These are phyloP conservation scores for Mortierella sp. DNA, from an alignment of 371 early-diverging fungal species.

Conservation along the genomic window DNA sequence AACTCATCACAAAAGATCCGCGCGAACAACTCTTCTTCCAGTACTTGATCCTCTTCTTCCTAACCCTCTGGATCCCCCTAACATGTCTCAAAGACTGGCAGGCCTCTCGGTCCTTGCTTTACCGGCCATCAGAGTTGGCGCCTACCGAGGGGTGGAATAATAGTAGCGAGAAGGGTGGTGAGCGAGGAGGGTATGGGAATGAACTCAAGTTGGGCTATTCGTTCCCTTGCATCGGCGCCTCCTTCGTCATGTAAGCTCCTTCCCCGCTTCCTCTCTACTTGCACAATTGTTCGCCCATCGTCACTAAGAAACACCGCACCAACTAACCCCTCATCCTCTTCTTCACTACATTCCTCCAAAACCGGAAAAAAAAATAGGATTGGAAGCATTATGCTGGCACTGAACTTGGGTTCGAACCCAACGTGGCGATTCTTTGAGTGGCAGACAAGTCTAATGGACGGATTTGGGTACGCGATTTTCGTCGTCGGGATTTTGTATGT, in stretches of 20 bases:
- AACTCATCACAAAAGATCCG: not conserved
- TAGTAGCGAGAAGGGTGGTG: not conserved
- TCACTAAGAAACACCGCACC: not conserved
- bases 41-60: not conserved
- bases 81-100: constrained; percentile 10
- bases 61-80: not conserved
- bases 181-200: not conserved
- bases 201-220: not conserved
- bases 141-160: too few species aligned
- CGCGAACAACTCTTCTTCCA: constrained; percentile 13
- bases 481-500: not conserved
- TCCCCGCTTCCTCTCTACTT: not conserved
- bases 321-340: not conserved
- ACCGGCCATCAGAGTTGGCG: not conserved
- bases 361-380: not conserved
- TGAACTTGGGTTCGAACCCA: not conserved
- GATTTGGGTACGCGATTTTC: not conserved
- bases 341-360: too few species aligned
- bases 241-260: not conserved
- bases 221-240: not conserved
- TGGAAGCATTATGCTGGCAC: not conserved
- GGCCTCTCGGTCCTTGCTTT: not conserved
- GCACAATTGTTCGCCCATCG: too few species aligned
- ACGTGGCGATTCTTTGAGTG: not conserved
- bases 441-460: constrained; percentile 4